Evolutionary conservation across 139 green algal species (phyloP).

Genomic region (Chlorella sp.): DNA sequence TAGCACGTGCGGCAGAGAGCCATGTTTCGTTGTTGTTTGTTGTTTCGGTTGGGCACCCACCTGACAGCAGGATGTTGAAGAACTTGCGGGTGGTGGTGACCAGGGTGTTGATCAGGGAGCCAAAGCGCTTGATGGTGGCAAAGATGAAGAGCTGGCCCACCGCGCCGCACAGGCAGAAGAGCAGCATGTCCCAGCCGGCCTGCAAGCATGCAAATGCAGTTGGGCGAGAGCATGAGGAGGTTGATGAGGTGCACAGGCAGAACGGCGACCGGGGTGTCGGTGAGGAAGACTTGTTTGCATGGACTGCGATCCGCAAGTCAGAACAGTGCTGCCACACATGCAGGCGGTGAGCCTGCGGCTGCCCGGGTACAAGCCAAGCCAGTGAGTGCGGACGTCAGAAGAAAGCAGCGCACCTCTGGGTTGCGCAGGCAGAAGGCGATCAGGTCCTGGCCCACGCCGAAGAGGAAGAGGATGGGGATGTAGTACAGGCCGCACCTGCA

Average conservation of each 20-base stretch:
- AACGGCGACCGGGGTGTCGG: too few species aligned
- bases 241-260: too few species aligned
- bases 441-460: slow-evolving; percentile 55
- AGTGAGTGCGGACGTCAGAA: too few species aligned
- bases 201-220: slow-evolving; percentile 14
- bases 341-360: too few species aligned
- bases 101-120: slow-evolving; percentile 89
- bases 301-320: background rate
- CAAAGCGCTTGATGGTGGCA: slow-evolving; percentile 93
- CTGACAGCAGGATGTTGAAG: slow-evolving; percentile 95
- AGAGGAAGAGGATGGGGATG: slow-evolving; percentile 86
- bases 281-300: background rate
- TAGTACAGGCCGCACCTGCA: slow-evolving; percentile 76
- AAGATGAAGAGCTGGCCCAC: slow-evolving; percentile 99
- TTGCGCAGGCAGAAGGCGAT: slow-evolving; percentile 81
- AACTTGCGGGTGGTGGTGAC: slow-evolving; percentile 99
- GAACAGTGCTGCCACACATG: too few species aligned
- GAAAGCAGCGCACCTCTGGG: slow-evolving; percentile 50
- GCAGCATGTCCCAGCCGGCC: slow-evolving; percentile 71
- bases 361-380: too few species aligned
- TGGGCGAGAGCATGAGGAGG: too few species aligned
- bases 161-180: slow-evolving; percentile 95
- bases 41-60: too few species aligned
- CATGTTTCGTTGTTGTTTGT: too few species aligned
- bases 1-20: too few species aligned